Base-by-base conservation (phyloP, 306 rosid species). In the Dryas octopetala region DNA sequence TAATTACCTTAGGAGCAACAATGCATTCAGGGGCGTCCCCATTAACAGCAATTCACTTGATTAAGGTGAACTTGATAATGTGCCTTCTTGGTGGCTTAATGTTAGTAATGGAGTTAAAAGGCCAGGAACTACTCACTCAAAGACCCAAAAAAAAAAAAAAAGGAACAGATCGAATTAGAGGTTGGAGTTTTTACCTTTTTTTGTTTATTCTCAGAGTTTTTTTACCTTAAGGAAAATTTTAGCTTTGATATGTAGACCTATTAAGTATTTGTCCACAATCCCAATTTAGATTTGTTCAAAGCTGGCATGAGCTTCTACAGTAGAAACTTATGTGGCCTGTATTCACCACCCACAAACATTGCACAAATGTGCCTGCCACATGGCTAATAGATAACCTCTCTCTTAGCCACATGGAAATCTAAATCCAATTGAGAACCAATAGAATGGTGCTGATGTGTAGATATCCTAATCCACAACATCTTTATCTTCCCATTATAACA, bases 391-490 rank as follows among this genome's bases (percentile, higher is more conserved):
- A 83, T 64, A 83, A 48, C 75, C 81, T 45, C 70, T 54, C 41
- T 2, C 3, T 15, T 7, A 2, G 38, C 38, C 38, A 32, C 38
- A 32, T 68, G 90, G 78, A 76, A 91, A 93, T 93, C 97, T 76
- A 71, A 73, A 77, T 84, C 81, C 78, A 68, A 14, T 2, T 23
- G 48, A 75, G 76, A 19, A 78, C 98, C 97, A 94, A 91, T 94
- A 68, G 85, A 80, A 81, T 16, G 91, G 43, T 71, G 90, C 84
- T 91, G 97, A 91, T 70, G 57, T 88, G 94, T 77, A 79, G 84
- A 83, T 83, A 87, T 90, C 97, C 95, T 87, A 70, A 91, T 91
- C 98, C 90, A 83, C 88, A 83, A 80, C 76, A 88, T 87, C 91
- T 65, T 26, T 58, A 45, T 47, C 28, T 43, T 67, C 85, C 86